Conservation (phyloP, 2,329 filamentous ascomycete genomes). For the Cladosporium sphaerospermum region DNA sequence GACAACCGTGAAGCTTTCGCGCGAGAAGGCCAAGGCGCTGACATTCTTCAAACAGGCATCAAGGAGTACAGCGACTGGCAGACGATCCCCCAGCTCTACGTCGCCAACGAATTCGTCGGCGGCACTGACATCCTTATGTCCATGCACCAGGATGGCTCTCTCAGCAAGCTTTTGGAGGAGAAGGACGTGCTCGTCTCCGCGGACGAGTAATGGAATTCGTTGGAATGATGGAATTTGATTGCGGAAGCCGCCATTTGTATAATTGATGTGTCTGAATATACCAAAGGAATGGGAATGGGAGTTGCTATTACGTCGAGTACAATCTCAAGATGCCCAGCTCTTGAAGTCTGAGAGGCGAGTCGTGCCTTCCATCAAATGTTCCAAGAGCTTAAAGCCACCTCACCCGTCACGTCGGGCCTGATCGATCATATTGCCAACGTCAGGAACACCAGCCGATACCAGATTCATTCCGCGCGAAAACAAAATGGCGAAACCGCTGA, state of each 20-base stretch:
- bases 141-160: conserved; percentile 93
- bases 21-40: neutral
- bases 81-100: conserved; percentile 93
- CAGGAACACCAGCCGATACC: neutral
- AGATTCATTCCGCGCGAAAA: neutral
- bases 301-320: neutral
- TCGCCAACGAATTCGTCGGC: conserved; percentile 91
- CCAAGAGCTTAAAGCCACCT: neutral
- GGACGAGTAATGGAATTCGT: conserved; percentile 31
- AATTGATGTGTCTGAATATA: conserved; percentile 4
- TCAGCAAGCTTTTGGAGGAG: conserved; percentile 86
- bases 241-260: neutral
- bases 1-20: neutral
- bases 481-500: too few species aligned
- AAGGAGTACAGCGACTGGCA: conserved; percentile 99
- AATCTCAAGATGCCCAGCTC: too few species aligned
- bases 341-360: neutral
- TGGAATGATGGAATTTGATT: neutral
- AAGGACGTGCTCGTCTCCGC: conserved; percentile 74
- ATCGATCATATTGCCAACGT: neutral
- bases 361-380: neutral
- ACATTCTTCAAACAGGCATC: conserved; percentile 59
- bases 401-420: neutral
- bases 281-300: neutral
- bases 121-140: conserved; percentile 96